Conservation (phyloP, 768 basidiomycete species). For the Cyclocybe aegerita region DNA sequence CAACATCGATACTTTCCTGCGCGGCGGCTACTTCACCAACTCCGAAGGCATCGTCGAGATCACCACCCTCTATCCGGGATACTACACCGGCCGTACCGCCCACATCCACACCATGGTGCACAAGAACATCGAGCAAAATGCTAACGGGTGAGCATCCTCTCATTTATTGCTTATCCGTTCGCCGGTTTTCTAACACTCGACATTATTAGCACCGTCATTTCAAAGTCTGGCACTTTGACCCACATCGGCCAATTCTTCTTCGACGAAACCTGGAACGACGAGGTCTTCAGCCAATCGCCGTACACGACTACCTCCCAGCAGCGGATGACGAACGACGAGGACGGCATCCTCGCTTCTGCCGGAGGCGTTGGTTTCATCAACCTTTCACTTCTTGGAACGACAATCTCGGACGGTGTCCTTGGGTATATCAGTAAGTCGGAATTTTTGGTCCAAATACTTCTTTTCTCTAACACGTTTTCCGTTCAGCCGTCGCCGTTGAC, state of each 20-base stretch:
- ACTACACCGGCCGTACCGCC: slow-evolving; percentile 28
- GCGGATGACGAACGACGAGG: slow-evolving; percentile 27
- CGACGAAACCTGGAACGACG: slow-evolving; percentile 27
- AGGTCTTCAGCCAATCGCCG: slow-evolving; percentile 22
- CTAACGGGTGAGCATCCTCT: slow-evolving; percentile 14
- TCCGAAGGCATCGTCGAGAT: slow-evolving; percentile 28
- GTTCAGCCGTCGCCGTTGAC: slow-evolving; percentile 5
- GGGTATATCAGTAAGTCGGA: slow-evolving; percentile 25
- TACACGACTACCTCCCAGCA: slow-evolving; percentile 26
- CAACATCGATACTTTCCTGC: slow-evolving; percentile 28
- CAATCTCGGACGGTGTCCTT: slow-evolving; percentile 18
- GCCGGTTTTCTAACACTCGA: background rate
- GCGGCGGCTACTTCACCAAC: slow-evolving; percentile 31
- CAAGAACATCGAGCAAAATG: slow-evolving; percentile 15
- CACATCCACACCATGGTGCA: slow-evolving; percentile 35
- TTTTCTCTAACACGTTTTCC: background rate
- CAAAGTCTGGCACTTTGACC: slow-evolving; percentile 25
- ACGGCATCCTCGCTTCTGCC: slow-evolving; percentile 25
- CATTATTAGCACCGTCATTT: slow-evolving; percentile 23
- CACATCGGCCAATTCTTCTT: slow-evolving; percentile 39
- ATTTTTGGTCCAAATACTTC: background rate
- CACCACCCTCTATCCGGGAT: slow-evolving; percentile 29
- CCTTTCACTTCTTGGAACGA: slow-evolving; percentile 11
- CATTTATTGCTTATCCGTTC: background rate
- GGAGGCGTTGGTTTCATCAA: slow-evolving; percentile 29